Conservation (phyloP, 2,329 filamentous ascomycete genomes). For the Neofusicoccum sp. region DNA sequence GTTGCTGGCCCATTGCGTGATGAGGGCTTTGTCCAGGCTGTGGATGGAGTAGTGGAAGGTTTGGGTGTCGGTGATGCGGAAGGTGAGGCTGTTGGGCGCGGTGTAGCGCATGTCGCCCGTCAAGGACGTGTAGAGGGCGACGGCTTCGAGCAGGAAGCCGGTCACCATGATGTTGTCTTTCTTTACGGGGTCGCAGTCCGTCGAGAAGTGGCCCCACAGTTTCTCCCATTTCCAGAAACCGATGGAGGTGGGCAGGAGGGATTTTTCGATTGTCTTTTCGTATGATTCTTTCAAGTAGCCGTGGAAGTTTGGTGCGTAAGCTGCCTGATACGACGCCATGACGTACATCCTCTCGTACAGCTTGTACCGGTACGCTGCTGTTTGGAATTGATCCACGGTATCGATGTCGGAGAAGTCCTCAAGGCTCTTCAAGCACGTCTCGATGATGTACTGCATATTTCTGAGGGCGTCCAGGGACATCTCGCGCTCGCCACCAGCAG, state of each 20-base stretch:
- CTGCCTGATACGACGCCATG: slow-evolving; percentile 23
- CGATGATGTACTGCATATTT: slow-evolving; percentile 26
- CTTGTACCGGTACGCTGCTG: slow-evolving; percentile 27
- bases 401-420: slow-evolving; percentile 27
- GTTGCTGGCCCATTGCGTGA: slow-evolving; percentile 23
- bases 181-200: slow-evolving; percentile 25
- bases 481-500: slow-evolving; percentile 23
- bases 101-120: slow-evolving; percentile 25
- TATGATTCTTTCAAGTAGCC: slow-evolving; percentile 24
- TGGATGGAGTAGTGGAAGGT: slow-evolving; percentile 25
- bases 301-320: slow-evolving; percentile 26
- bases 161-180: slow-evolving; percentile 29
- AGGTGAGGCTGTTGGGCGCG: slow-evolving; percentile 23
- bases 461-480: slow-evolving; percentile 20
- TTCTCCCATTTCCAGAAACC: slow-evolving; percentile 29
- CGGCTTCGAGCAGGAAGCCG: slow-evolving; percentile 24
- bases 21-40: slow-evolving; percentile 24
- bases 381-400: slow-evolving; percentile 29
- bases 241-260: slow-evolving; percentile 23
- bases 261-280: slow-evolving; percentile 25
- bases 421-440: slow-evolving; percentile 24
- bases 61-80: slow-evolving; percentile 24
- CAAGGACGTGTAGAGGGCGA: slow-evolving; percentile 23
- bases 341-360: slow-evolving; percentile 24
- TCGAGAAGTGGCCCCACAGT: slow-evolving; percentile 25